These are phyloP conservation scores for Xylaria intraflava DNA, from an alignment of 495 filamentous ascomycete genomes.

Conservation along the genomic window DNA sequence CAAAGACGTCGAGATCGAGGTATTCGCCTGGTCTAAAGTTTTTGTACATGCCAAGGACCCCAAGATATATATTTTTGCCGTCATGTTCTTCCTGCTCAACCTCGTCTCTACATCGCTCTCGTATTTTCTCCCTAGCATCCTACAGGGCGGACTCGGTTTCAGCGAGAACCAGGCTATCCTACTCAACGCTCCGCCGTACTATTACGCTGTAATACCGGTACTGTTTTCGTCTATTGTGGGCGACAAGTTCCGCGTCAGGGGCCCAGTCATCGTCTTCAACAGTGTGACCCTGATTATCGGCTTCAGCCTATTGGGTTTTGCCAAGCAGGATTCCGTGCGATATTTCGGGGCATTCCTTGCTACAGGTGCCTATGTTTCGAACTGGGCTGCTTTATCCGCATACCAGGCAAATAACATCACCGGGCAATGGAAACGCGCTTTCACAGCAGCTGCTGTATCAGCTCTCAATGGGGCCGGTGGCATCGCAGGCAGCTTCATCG, in stretches of 20 bases:
- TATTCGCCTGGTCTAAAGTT: constrained; percentile 54
- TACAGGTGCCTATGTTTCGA: constrained; percentile 71
- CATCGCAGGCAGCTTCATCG: constrained; percentile 71
- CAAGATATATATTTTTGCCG: constrained; percentile 68
- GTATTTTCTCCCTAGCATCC: constrained; percentile 67
- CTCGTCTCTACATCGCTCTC: constrained; percentile 61
- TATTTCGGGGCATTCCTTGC: constrained; percentile 71
- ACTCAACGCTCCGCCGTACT: constrained; percentile 70
- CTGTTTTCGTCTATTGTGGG: constrained; percentile 62
- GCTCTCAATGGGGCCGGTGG: constrained; percentile 70
- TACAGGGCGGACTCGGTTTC: constrained; percentile 67
- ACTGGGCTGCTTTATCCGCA: constrained; percentile 72
- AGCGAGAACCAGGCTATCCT: constrained; percentile 58
- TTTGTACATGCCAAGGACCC: constrained; percentile 55
- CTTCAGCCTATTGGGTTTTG: constrained; percentile 69
- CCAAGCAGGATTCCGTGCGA: constrained; percentile 58
- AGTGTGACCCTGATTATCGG: constrained; percentile 62
- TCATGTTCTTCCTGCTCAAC: constrained; percentile 68
- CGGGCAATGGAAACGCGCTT: constrained; percentile 69
- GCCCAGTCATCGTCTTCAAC: constrained; percentile 69
- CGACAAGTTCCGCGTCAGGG: constrained; percentile 58
- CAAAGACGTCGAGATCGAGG: constrained; percentile 55
- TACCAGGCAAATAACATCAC: constrained; percentile 67
- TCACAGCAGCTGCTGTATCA: constrained; percentile 60
- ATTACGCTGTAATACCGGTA: constrained; percentile 66